Percentiles rank a stretch among this genome's conserved stretches.
Conservation (phyloP, 371 early-diverging fungal species). For the Mucor ambiguus region DNA sequence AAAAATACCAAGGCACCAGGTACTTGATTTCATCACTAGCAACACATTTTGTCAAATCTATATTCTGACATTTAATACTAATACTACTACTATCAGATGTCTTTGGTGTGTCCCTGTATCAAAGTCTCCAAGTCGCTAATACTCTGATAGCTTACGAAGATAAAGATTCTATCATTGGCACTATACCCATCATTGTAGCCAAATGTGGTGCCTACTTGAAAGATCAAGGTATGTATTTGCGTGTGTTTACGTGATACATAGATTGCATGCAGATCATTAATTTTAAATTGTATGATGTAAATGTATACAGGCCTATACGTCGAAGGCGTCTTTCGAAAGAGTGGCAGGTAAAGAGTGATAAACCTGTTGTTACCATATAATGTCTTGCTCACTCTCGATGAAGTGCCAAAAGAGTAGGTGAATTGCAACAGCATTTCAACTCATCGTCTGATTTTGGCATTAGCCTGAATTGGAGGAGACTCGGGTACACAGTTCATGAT, state of each 20-base stretch:
- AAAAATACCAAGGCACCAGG: conserved; percentile 9
- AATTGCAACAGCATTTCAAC: conserved; percentile 58
- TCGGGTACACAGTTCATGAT: conserved; percentile 60
- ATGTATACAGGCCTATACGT: conserved; percentile 25
- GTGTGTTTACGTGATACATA: not conserved
- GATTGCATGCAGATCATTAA: conserved; percentile 3
- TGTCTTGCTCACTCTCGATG: not conserved
- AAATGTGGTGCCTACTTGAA: conserved; percentile 52
- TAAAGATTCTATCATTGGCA: conserved; percentile 27
- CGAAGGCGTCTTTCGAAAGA: conserved; percentile 37
- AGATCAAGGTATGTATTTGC: conserved; percentile 40
- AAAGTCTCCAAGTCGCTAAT: conserved; percentile 26
- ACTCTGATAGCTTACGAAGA: conserved; percentile 29
- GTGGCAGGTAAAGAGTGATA: conserved; percentile 24
- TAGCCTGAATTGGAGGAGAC: conserved; percentile 50
- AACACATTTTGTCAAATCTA: conserved; percentile 6
- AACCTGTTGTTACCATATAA: too few relatives aligned
- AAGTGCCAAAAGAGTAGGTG: conserved; percentile 58
- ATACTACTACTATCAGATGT: conserved; percentile 4
- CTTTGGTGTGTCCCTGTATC: conserved; percentile 26
- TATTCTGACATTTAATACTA: not conserved
- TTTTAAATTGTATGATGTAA: conserved; percentile 1
- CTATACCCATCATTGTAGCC: conserved; percentile 51
- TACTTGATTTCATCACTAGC: not conserved
- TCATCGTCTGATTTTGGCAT: conserved; percentile 56